Evolutionary conservation across 2,329 filamentous ascomycete genomes (phyloP).

Genomic region (Ilyonectria sp.): DNA sequence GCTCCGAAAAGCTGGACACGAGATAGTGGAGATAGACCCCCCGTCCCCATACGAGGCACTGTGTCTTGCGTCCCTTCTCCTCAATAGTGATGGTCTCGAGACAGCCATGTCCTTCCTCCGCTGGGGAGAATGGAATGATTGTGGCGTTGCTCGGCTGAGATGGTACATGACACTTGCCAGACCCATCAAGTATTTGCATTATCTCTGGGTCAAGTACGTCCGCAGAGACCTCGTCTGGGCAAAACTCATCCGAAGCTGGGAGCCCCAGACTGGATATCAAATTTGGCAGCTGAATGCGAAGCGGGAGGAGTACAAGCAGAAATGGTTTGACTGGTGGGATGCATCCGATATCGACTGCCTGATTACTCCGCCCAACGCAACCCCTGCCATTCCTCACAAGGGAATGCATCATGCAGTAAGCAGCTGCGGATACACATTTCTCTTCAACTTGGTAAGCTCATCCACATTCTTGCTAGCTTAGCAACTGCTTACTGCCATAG

Average conservation of each 20-base stretch:
- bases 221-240: conserved; percentile 84
- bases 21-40: conserved; percentile 75
- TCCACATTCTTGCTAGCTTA: too few species aligned
- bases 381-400: conserved; percentile 87
- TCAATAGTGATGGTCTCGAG: conserved; percentile 87
- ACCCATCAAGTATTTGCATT: conserved; percentile 87
- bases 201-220: conserved; percentile 90
- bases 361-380: conserved; percentile 89
- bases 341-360: conserved; percentile 81
- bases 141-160: conserved; percentile 82
- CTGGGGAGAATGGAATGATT: conserved; percentile 84
- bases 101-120: conserved; percentile 85
- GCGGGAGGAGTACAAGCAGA: conserved; percentile 82
- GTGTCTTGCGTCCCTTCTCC: conserved; percentile 81
- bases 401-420: conserved; percentile 89
- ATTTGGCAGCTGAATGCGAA: conserved; percentile 86
- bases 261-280: conserved; percentile 80
- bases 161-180: conserved; percentile 81
- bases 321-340: conserved; percentile 91
- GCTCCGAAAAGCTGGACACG: conserved; percentile 80
- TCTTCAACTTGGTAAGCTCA: conserved; percentile 84
- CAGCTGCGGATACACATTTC: conserved; percentile 92
- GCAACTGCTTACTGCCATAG: conserved; percentile 54
- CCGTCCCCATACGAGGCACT: conserved; percentile 84
- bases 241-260: conserved; percentile 80